A percentile compares a stretch with the other conserved stretches of the same genome.
These are phyloP conservation scores for Salisapilia sapeloensis DNA, from an alignment of 352 stramenopile species.

Conservation along the genomic window DNA sequence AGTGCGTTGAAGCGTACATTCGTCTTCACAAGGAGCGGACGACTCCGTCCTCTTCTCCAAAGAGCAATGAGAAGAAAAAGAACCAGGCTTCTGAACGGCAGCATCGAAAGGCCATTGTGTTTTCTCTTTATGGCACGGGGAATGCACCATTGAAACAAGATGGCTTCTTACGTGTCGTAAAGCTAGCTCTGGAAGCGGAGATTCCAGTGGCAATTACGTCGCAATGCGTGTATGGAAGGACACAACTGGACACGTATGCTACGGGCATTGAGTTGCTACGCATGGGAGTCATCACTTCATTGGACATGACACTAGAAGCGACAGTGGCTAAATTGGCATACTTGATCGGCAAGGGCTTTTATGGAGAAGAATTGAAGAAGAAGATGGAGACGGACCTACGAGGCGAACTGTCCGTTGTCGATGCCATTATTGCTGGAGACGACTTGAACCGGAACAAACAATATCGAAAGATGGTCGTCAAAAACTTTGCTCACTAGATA, in stretches of 20 bases:
- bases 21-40: constrained; percentile 28
- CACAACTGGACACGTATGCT: constrained; percentile 88
- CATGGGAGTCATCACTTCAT: constrained; percentile 88
- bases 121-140: constrained; percentile 93
- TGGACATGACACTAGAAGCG: constrained; percentile 95
- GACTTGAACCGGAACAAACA: constrained; percentile 40
- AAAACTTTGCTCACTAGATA: constrained; percentile 49
- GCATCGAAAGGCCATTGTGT: constrained; percentile 57
- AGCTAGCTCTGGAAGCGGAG: constrained; percentile 43
- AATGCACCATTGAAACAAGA: constrained; percentile 86
- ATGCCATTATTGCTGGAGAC: constrained; percentile 38
- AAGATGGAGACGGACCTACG: constrained; percentile 78
- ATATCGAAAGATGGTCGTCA: constrained; percentile 62
- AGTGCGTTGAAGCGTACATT: constrained; percentile 76
- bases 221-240: constrained; percentile 88
- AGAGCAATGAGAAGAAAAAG: neutral
- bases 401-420: constrained; percentile 60
- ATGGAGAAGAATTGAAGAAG: constrained; percentile 32
- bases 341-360: constrained; percentile 83
- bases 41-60: constrained; percentile 1
- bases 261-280: constrained; percentile 79
- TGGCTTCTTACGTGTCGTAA: constrained; percentile 76
- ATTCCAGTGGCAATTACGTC: constrained; percentile 89
- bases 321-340: constrained; percentile 89
- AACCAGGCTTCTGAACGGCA: constrained; percentile 8